Conservation (phyloP, 2,329 filamentous ascomycete species). For the Epicoccum sorghinum region DNA sequence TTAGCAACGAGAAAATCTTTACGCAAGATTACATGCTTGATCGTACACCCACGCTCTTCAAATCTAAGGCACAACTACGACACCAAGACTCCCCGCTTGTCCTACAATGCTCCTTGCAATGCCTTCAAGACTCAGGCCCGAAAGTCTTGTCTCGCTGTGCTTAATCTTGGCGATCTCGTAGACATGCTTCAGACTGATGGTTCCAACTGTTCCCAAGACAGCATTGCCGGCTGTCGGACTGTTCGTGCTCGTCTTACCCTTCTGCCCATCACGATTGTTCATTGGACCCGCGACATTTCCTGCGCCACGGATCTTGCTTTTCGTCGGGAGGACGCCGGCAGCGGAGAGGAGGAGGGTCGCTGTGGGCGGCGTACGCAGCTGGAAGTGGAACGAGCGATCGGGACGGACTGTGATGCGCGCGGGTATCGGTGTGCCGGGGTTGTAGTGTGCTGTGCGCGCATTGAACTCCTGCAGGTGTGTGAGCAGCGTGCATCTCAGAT, state of each 20-base stretch:
- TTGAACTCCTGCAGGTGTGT: conserved; percentile 80
- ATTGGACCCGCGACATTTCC: conserved; percentile 57
- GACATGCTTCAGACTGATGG: conserved; percentile 89
- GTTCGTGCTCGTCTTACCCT: conserved; percentile 44
- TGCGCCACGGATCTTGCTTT: conserved; percentile 78
- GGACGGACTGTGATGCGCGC: conserved; percentile 90
- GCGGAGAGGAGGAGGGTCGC: conserved; percentile 87
- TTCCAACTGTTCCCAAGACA: conserved; percentile 79
- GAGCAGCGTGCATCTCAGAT: background rate
- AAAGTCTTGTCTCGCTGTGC: conserved; percentile 57
- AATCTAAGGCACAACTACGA: conserved; percentile 54
- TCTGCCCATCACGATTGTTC: conserved; percentile 46
- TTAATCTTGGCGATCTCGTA: conserved; percentile 99
- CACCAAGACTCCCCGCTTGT: conserved; percentile 58
- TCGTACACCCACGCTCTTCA: background rate
- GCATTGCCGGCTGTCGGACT: conserved; percentile 59
- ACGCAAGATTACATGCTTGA: background rate
- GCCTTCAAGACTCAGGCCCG: conserved; percentile 82
- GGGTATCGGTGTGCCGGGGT: conserved; percentile 82
- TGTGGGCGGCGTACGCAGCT: conserved; percentile 91
- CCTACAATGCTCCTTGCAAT: conserved; percentile 73
- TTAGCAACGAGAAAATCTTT: background rate
- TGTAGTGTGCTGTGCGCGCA: conserved; percentile 85
- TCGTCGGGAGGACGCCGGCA: conserved; percentile 74
- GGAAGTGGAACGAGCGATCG: conserved; percentile 92